These are phyloP conservation scores for Brassica napus DNA, from an alignment of 345 rosid genomes.

Conservation along the genomic window DNA sequence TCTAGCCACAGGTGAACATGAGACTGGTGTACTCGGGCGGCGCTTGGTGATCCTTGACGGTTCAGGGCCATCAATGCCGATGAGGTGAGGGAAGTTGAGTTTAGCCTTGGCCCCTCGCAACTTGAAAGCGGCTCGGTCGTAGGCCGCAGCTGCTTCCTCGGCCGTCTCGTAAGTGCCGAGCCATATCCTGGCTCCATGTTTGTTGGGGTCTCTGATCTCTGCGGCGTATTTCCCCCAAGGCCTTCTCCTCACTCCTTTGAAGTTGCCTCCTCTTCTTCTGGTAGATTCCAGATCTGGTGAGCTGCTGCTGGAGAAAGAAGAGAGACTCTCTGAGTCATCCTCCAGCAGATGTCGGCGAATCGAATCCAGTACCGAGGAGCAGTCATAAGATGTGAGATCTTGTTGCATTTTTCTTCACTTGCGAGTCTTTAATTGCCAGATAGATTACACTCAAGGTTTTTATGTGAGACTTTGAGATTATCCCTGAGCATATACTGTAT, in stretches of 20 bases:
- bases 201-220: neutral
- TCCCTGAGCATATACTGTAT: neutral
- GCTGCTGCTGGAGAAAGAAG: neutral
- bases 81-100: neutral
- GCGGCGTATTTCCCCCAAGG: neutral
- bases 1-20: neutral
- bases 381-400: neutral
- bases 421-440: neutral
- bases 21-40: no score
- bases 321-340: slow-evolving; percentile 9
- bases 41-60: neutral
- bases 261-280: neutral
- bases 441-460: neutral
- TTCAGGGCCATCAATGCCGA: neutral
- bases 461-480: neutral
- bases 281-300: neutral
- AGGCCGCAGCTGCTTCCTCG: slow-evolving; percentile 5
- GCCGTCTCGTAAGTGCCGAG: neutral
- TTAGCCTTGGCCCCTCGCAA: neutral
- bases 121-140: neutral
- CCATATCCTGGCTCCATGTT: neutral
- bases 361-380: slow-evolving; percentile 15
- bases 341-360: slow-evolving; percentile 23
- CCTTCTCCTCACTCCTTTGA: slow-evolving; percentile 1
- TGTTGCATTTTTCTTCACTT: slow-evolving; percentile 7